phyloP scores from a whole-genome alignment of 345 rosid genomes.

The Arabidopsis arenosa region DNA sequence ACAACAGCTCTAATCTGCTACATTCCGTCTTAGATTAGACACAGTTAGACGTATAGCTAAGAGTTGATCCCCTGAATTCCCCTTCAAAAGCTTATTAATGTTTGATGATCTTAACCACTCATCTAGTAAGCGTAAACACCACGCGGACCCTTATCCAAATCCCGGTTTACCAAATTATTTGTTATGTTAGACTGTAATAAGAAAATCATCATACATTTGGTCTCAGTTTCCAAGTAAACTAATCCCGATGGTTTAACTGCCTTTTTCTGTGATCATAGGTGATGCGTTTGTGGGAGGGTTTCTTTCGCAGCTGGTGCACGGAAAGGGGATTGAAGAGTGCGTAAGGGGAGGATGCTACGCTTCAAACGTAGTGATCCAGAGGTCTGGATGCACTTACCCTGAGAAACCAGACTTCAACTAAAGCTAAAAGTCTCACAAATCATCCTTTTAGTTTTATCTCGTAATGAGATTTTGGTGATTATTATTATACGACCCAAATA shows the following conservation, averaged over 20 bases:
- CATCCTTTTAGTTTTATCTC: slow-evolving; percentile 15
- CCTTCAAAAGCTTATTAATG: background rate
- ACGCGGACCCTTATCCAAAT: background rate
- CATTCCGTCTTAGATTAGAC: background rate
- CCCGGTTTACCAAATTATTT: background rate
- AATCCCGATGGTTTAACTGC: background rate
- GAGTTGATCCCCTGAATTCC: slow-evolving; percentile 5
- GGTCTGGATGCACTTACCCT: slow-evolving; percentile 93
- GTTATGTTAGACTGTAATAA: background rate
- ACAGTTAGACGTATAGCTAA: slow-evolving; percentile 10
- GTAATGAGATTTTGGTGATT: slow-evolving; percentile 24
- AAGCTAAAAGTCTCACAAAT: slow-evolving; percentile 8
- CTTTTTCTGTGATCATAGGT: slow-evolving; percentile 49
- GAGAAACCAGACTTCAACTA: slow-evolving; percentile 52
- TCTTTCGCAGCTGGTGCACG: slow-evolving; percentile 80
- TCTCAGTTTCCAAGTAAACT: background rate
- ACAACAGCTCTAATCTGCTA: slow-evolving; percentile 4
- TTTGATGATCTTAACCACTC: background rate
- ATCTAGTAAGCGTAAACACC: slow-evolving; percentile 1
- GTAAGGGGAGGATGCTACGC: slow-evolving; percentile 88
- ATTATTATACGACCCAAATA: slow-evolving; percentile 23
- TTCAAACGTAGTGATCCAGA: slow-evolving; percentile 82
- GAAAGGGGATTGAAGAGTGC: slow-evolving; percentile 75
- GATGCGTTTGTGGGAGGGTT: slow-evolving; percentile 76
- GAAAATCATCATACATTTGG: slow-evolving; percentile 2